Conservation (phyloP, 169 alveolate species). For the Blepharisma undulans region DNA sequence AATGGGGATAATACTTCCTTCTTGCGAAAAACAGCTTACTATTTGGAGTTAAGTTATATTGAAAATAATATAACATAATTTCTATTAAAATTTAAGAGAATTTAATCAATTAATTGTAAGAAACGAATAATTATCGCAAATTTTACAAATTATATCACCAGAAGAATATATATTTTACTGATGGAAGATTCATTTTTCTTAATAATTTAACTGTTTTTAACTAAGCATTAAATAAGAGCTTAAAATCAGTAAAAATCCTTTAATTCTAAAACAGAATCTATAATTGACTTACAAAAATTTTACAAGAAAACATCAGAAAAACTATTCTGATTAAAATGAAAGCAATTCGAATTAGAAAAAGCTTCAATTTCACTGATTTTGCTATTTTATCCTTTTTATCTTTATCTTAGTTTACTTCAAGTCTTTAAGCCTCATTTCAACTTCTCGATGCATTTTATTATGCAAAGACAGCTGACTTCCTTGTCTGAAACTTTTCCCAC, state of each 20-base stretch:
- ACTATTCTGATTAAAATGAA: too few species aligned
- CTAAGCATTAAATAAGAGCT: neutral
- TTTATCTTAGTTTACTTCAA: neutral
- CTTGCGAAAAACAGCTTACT: neutral
- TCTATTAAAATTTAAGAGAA: neutral
- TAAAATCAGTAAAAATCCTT: neutral
- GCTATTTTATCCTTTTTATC: neutral
- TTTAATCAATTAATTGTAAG: neutral
- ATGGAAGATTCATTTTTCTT: neutral
- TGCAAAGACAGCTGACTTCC: slow-evolving; percentile 19
- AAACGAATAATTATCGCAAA: neutral
- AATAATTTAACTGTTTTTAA: neutral
- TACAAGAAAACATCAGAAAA: neutral
- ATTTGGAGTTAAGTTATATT: neutral
- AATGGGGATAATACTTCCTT: neutral
- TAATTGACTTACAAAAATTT: neutral
- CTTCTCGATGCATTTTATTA: slow-evolving; percentile 11
- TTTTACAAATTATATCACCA: neutral
- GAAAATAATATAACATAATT: too few species aligned
- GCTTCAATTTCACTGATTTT: neutral
- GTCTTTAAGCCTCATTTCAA: neutral
- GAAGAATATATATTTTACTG: neutral
- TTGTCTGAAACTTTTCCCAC: slow-evolving; percentile 10
- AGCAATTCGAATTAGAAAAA: too few species aligned
- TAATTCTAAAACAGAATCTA: neutral